Evolutionary conservation across 2,329 filamentous ascomycete species (phyloP).

Genomic region (Neurospora crassa): DNA sequence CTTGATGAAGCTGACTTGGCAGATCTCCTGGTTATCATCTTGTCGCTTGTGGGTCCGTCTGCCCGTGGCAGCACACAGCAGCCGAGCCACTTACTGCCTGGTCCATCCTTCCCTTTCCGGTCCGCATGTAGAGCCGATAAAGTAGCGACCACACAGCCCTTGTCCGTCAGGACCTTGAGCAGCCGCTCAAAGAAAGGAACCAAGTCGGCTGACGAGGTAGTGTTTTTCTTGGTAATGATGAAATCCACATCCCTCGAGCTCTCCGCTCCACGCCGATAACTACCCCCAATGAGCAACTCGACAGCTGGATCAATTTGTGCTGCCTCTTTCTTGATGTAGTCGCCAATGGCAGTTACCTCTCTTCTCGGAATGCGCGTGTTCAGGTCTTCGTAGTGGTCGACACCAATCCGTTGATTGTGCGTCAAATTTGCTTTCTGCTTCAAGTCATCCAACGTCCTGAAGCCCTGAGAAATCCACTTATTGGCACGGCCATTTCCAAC

Average conservation of each 20-base stretch:
- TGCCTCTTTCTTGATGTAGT: constrained; percentile 51
- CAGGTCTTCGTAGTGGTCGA: constrained; percentile 75
- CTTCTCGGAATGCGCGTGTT: constrained; percentile 64
- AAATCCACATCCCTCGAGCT: constrained; percentile 77
- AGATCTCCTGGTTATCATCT: constrained; percentile 1
- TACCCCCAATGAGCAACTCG: constrained; percentile 69
- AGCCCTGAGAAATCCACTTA: constrained; percentile 68
- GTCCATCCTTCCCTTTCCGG: constrained; percentile 26
- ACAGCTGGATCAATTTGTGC: constrained; percentile 51
- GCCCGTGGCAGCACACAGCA: constrained; percentile 58
- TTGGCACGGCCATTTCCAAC: constrained; percentile 62
- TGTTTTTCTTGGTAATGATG: constrained; percentile 63
- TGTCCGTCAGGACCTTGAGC: constrained; percentile 47
- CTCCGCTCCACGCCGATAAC: constrained; percentile 69
- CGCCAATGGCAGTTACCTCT: constrained; percentile 64
- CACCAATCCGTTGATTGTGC: constrained; percentile 60
- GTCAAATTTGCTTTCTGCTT: constrained; percentile 51
- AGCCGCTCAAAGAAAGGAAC: constrained; percentile 53
- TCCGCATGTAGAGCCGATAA: constrained; percentile 45
- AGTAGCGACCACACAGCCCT: constrained; percentile 58
- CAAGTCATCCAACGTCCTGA: constrained; percentile 66
- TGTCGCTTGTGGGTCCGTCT: constrained; percentile 22
- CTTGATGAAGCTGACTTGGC: neutral
- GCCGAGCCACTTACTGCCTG: constrained; percentile 80
- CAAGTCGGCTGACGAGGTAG: constrained; percentile 44